A percentile compares a stretch with the other conserved stretches of the same genome.
Evolutionary conservation across 768 basidiomycete genomes (phyloP).

Genomic region (Tylopilus felleus): DNA sequence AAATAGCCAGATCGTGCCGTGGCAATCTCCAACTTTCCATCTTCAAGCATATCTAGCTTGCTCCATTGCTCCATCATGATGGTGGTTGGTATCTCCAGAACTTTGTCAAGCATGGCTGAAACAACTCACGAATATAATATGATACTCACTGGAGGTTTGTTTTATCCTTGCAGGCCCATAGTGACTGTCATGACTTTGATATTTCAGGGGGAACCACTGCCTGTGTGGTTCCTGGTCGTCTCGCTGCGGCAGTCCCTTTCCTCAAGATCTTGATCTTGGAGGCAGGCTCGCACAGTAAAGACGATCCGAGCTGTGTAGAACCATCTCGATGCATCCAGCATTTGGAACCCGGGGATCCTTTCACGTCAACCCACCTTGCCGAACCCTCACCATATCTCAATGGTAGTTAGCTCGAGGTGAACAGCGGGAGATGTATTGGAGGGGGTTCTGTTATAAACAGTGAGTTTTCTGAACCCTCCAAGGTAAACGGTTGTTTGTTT

Average conservation of each 20-base stretch:
- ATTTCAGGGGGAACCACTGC: slow-evolving; percentile 34
- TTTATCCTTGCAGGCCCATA: background rate
- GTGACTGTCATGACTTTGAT: background rate
- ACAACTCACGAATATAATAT: slow-evolving; percentile 38
- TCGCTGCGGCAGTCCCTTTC: slow-evolving; percentile 23
- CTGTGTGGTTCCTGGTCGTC: slow-evolving; percentile 32
- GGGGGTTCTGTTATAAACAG: background rate
- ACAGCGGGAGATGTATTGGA: slow-evolving; percentile 15
- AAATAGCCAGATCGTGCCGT: background rate
- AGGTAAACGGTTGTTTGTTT: background rate
- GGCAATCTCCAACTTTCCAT: background rate
- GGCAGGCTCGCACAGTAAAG: slow-evolving; percentile 24
- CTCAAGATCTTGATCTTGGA: slow-evolving; percentile 30
- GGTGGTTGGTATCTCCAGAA: background rate
- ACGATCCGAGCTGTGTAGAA: slow-evolving; percentile 19
- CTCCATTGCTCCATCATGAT: too few species aligned
- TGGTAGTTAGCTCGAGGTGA: slow-evolving; percentile 15
- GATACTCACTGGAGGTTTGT: slow-evolving; percentile 55
- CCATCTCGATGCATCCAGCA: slow-evolving; percentile 23
- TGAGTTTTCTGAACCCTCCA: background rate
- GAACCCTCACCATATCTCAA: slow-evolving; percentile 16
- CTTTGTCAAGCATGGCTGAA: slow-evolving; percentile 9
- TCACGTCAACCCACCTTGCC: slow-evolving; percentile 16
- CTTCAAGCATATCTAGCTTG: background rate
- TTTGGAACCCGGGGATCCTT: slow-evolving; percentile 14